phyloP scores from a whole-genome alignment of 148 eudicot genomes.

The Cornus florida region DNA sequence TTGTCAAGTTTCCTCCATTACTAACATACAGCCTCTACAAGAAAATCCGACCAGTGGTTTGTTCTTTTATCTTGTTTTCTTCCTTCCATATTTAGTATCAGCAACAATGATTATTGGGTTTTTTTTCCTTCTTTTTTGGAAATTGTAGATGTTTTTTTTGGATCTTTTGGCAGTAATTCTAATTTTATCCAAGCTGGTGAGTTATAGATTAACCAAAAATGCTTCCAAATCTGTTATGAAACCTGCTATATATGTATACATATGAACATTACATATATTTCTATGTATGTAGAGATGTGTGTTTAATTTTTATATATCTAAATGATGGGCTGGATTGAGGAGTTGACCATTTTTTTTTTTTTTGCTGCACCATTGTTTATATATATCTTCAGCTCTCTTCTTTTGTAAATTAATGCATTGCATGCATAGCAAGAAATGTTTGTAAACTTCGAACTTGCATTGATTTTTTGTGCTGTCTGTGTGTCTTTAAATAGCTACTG shows the following conservation, averaged over 20 bases:
- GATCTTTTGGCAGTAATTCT: neutral
- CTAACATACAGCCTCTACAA: constrained; percentile 90
- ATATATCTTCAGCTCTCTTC: neutral
- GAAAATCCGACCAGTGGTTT: constrained; percentile 99
- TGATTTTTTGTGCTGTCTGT: too few species aligned
- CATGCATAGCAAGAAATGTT: neutral
- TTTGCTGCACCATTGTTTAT: neutral
- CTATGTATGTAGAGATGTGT: neutral
- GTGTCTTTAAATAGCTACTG: too few species aligned
- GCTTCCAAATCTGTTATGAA: neutral
- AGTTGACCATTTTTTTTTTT: neutral
- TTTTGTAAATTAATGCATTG: neutral
- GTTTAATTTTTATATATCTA: neutral
- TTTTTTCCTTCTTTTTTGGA: neutral
- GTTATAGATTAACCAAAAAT: neutral
- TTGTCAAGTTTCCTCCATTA: constrained; percentile 79
- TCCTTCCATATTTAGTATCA: neutral
- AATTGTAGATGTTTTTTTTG: neutral
- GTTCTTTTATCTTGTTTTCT: constrained; percentile 21
- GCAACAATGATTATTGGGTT: neutral
- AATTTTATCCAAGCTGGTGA: neutral
- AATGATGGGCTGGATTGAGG: neutral
- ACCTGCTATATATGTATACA: neutral
- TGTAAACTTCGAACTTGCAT: neutral
- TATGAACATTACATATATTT: neutral